phyloP scores from a whole-genome alignment of 2,329 filamentous ascomycete species.

The Trichophyton mentagrophytes region DNA sequence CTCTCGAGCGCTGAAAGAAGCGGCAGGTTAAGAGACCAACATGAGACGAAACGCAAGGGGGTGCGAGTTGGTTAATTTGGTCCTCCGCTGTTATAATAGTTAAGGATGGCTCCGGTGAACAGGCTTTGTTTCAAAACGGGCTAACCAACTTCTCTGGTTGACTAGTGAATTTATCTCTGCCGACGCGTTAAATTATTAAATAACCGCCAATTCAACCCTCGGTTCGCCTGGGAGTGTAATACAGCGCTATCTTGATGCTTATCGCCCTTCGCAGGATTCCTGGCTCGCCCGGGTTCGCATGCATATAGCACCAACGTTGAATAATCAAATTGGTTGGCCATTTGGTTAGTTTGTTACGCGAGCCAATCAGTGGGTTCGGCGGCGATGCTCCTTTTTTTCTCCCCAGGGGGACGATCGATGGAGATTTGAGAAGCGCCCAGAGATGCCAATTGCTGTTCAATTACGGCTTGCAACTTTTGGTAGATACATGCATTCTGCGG shows the following conservation, averaged over 20 bases:
- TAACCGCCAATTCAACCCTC: background rate
- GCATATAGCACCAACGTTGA: background rate
- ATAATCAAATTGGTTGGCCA: background rate
- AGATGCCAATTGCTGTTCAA: background rate
- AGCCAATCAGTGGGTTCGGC: background rate
- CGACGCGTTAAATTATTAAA: background rate
- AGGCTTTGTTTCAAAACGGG: background rate
- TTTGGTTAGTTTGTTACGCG: background rate
- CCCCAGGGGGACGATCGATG: background rate
- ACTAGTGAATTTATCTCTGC: background rate
- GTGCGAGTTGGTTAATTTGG: background rate
- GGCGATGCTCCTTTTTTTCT: no score
- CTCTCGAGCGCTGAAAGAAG: background rate
- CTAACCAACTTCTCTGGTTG: background rate
- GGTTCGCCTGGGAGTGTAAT: background rate
- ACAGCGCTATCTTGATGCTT: background rate
- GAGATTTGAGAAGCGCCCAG: background rate
- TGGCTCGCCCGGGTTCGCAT: background rate
- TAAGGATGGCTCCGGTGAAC: background rate
- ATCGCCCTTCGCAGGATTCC: background rate
- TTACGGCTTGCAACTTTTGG: no score
- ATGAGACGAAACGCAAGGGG: background rate
- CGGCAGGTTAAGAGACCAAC: background rate
- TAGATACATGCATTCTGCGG: no score
- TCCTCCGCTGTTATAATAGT: background rate